These are phyloP conservation scores for Colletotrichum sp. DNA, from an alignment of 2,329 filamentous ascomycete species.

Conservation along the genomic window DNA sequence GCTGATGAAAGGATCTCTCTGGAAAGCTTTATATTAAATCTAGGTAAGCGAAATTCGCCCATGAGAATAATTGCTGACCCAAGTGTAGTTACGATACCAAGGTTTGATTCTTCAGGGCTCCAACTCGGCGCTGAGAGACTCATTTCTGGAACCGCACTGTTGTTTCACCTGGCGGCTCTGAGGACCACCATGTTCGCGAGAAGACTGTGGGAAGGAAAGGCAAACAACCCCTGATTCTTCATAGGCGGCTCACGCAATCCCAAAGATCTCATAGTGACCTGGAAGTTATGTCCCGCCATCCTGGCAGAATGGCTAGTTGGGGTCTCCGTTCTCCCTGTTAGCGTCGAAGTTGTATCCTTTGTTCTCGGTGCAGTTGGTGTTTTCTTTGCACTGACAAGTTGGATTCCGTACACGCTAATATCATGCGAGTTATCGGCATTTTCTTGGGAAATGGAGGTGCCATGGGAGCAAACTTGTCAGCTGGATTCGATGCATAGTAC, in stretches of 20 bases:
- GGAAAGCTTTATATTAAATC: too few species aligned
- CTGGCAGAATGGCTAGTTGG: neutral
- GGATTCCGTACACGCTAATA: neutral
- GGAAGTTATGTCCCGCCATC: neutral
- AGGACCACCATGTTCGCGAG: too few species aligned
- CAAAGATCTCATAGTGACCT: neutral
- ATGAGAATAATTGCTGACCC: too few species aligned
- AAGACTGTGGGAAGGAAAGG: too few species aligned
- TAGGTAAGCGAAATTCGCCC: too few species aligned
- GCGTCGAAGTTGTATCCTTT: neutral
- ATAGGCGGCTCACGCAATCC: neutral
- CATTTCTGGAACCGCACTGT: too few species aligned
- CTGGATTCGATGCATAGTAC: neutral
- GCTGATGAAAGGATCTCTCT: too few species aligned
- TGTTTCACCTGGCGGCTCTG: too few species aligned
- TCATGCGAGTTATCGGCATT: neutral
- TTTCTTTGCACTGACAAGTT: neutral
- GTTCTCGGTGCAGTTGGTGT: neutral
- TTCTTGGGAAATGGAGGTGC: neutral
- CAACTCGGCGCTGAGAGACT: too few species aligned
- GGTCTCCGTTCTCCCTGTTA: neutral
- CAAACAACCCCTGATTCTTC: neutral
- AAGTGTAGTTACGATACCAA: too few species aligned
- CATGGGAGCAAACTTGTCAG: neutral
- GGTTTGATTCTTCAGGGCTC: too few species aligned